Percentiles rank a stretch among this genome's conserved stretches.
These are phyloP conservation scores for Cladosporium colombiae DNA, from an alignment of 2,329 filamentous ascomycete genomes.

Conservation along the genomic window DNA sequence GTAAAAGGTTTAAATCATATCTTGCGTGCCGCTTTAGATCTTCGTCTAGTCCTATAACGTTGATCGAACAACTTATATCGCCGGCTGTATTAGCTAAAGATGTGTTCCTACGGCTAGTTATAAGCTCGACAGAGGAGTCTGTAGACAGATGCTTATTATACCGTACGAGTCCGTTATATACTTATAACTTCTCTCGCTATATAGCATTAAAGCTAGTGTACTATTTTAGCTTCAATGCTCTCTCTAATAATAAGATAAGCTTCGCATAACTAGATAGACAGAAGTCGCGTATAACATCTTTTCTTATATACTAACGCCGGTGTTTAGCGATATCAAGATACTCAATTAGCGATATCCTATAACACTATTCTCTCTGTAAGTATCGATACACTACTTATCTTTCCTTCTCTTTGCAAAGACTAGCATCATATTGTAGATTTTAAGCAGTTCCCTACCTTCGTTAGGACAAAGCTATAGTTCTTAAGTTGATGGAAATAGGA, in stretches of 20 bases:
- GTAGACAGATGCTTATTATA: not conserved
- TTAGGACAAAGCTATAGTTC: not conserved
- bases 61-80: not conserved
- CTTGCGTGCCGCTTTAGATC: no score
- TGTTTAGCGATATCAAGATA: not conserved
- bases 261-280: not conserved
- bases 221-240: not conserved
- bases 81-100: not conserved
- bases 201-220: not conserved
- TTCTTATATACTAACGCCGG: not conserved
- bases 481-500: conserved; percentile 18
- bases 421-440: not conserved
- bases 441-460: not conserved
- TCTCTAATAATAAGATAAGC: not conserved
- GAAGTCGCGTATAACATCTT: not conserved
- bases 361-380: not conserved
- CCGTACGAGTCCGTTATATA: not conserved
- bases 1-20: no score
- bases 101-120: not conserved
- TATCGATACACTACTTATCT: conserved; percentile 8
- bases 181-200: not conserved
- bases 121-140: not conserved
- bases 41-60: not conserved
- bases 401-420: conserved; percentile 6
- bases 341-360: not conserved